phyloP scores from a whole-genome alignment of 2,329 filamentous ascomycete genomes.

The Penicillium griseofulvum region DNA sequence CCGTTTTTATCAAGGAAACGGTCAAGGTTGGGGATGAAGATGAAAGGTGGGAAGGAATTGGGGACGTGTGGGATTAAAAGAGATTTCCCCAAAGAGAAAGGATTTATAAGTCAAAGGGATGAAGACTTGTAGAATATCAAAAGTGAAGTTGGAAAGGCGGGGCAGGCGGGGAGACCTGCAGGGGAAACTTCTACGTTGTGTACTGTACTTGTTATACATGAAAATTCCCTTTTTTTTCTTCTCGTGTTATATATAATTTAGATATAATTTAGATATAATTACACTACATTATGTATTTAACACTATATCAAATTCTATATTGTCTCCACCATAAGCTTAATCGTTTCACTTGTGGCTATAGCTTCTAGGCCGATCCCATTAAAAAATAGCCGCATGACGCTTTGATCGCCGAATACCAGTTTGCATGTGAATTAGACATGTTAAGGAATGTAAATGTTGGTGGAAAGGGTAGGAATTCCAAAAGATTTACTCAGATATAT shows the following conservation, averaged over 20 bases:
- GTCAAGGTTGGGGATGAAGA: not conserved
- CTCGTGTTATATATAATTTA: not conserved
- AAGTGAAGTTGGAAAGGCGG: slow-evolving; percentile 10
- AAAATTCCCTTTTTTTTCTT: not conserved
- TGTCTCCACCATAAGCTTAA: slow-evolving; percentile 4
- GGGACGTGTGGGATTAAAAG: not conserved
- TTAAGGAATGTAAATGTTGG: not conserved
- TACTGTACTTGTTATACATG: too few relatives aligned
- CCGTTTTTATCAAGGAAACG: not conserved
- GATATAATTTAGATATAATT: too few relatives aligned
- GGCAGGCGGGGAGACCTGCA: slow-evolving; percentile 22
- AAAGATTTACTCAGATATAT: too few relatives aligned
- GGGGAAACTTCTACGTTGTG: not conserved
- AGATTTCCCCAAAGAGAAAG: not conserved
- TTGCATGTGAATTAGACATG: not conserved
- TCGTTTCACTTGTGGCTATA: not conserved
- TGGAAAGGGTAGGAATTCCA: too few relatives aligned
- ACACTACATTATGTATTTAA: too few relatives aligned
- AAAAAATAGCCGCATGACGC: not conserved
- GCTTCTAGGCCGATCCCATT: not conserved
- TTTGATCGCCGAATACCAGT: not conserved
- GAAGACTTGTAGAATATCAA: not conserved
- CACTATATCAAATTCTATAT: too few relatives aligned
- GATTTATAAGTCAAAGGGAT: not conserved
- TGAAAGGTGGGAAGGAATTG: not conserved